Base-by-base conservation (phyloP, 2,329 filamentous ascomycete genomes). In the Claviceps pazoutovae region DNA sequence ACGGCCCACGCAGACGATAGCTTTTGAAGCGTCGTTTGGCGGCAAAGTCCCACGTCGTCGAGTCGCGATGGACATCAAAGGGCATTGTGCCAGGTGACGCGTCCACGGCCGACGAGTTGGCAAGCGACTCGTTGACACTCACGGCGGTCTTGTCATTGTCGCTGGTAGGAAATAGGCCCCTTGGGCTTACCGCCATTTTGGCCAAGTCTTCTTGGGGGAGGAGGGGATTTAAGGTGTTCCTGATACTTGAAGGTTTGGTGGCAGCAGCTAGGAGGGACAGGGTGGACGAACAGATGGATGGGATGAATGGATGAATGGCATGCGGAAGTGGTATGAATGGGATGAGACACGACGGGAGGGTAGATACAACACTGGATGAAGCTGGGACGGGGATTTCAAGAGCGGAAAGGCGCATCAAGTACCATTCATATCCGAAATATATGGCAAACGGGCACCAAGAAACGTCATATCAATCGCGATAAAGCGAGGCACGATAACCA, bases 1-100 rank as follows among this genome's bases (percentile, higher is more conserved):
- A 67, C 14, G 61, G 60, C 14, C 56, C 56, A 37, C 55, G 55
- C 23, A 70, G 58, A 4, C 66, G 64, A 53, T 65, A 65, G 55
- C 61, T 66, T 54, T 61, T 64, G 59, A 68, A 69, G 37, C 50
- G 51, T 45, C 46, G 54, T 34, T 51, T 57, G 16, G 41, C 43
- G 16, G 49, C 49, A 11, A 50, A 43, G 36, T 58, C 49, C 11
- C 50, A 26, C 17, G 53, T 54, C 5, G 44, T 42, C 4, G 23
- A 48, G 49, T 46, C 45, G 26, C 43, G 41, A 38, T 26, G n/a
- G 9, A 21, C 21, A 17, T 41, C 48, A 5, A 21, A 42, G 13
- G 53, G 53, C 1, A 46, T 37, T 1, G 21, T 37, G 1, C 30
- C 9, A 34, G 21, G 39, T 21, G 49, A 11, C 6, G 48, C 23